Base-by-base conservation (phyloP, 805 yeast species). In the Ogataea ramenticola region DNA sequence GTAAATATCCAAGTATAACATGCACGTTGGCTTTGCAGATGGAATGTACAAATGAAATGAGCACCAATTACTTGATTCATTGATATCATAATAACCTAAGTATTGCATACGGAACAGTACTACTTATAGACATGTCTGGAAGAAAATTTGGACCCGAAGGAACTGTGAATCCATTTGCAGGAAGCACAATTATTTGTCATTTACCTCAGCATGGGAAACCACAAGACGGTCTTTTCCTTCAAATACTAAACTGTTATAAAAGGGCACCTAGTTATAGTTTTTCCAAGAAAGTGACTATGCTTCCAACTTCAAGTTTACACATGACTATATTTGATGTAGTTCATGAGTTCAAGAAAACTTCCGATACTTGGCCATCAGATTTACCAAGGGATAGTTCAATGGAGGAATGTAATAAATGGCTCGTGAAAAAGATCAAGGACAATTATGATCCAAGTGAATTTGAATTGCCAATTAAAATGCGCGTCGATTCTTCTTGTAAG, bases 141-240 rank as follows among this genome's bases (percentile, higher is more conserved):
- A 39, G 43, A 19, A 50, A 50, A 36, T 50, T 50, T 41, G 46
- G 44, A 20, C 33, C 43, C 8, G 47, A 50, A 42, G 54, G 54
- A 8, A 44, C 50, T 6, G 50, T 46, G 19, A 50, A 43, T 21
- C 41, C 43, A 21, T 50, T 50, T 35, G 38, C 39, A 8, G 54
- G 54, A 3, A 50, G 44, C 44, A 50, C 54, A 2, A 45, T 50
- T 2, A 45, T 50, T 16, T 48, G 52, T 33, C 54, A 50, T 31
- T 17, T 50, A 29, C 52, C 54, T 5, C 52, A 48, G 26, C 54
- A 50, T 20, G 52, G 52, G 6, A 32, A 32, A 7, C 43, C 41
- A 11, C 46, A 46, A 19, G 34, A 44, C n/a, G 47, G 36, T 19
- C 24, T 48, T 10, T 50, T 50, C 44, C 42, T 40, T 15, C 27